phyloP scores from a whole-genome alignment of 1,284 basidiomycete species.

The Leccinum subrobustum region DNA sequence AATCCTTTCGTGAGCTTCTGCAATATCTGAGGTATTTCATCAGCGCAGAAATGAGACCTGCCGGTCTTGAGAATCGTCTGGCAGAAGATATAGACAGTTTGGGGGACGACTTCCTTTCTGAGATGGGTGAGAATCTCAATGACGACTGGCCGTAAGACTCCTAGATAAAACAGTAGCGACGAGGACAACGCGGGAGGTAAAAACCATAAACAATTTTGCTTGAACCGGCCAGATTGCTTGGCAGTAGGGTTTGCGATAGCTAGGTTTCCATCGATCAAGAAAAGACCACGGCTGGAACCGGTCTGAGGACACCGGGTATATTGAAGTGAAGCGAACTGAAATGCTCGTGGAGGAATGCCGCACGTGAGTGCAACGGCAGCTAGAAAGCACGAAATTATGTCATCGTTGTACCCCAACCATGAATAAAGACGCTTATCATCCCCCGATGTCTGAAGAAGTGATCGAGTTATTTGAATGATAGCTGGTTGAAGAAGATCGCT shows the following conservation, averaged over 20 bases:
- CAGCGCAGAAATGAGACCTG: neutral
- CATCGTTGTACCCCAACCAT: neutral
- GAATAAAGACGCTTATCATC: neutral
- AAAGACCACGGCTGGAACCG: neutral
- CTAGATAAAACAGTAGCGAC: slow-evolving; percentile 1
- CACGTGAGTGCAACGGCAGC: neutral
- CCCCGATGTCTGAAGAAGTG: neutral
- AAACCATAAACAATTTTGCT: slow-evolving; percentile 7
- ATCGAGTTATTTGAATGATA: neutral
- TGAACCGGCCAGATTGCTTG: neutral
- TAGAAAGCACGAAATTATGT: neutral
- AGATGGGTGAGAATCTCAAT: neutral
- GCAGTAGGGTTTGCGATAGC: slow-evolving; percentile 5
- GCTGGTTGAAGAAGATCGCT: neutral
- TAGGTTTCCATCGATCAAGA: slow-evolving; percentile 4
- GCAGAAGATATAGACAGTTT: slow-evolving; percentile 1
- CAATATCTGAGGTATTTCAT: neutral
- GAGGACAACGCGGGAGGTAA: neutral
- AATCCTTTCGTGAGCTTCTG: neutral
- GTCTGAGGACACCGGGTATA: neutral
- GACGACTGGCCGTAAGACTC: neutral
- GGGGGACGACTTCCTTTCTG: neutral
- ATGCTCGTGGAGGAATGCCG: neutral
- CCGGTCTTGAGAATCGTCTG: neutral
- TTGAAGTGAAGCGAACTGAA: slow-evolving; percentile 4